Base-by-base conservation (phyloP, 805 yeast species). In the Wickerhamomyces hampshirensis region DNA sequence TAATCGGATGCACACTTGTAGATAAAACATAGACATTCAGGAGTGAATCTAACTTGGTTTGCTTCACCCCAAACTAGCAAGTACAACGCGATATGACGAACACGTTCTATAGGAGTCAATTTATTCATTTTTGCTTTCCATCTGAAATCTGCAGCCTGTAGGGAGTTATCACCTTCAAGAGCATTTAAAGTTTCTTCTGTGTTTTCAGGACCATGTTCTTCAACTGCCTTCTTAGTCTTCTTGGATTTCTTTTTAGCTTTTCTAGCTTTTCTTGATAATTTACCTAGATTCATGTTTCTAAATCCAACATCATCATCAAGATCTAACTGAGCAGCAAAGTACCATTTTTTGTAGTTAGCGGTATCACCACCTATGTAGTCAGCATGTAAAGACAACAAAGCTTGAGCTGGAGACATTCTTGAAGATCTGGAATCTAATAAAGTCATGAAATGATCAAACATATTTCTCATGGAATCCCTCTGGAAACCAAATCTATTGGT, bases 1-100 rank as follows among this genome's bases (percentile, higher is more conserved):
- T 93, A 89, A 65, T 93, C 98, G 48, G 74, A 73, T 40, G 97
- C 96, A 62, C 95, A 85, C 71, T 94, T 91, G 76, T 80, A 94
- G 56, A 93, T 80, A 74, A 84, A 93, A 75, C 96, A 86, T 45
- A 93, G 68, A 66, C 84, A 74, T 71, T 88, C 97, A 16, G 84
- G 72, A 38, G 93, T 83, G 68, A 93, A 93, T 65, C 99, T 84
- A 40, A 91, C 95, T 69, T 84, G 93, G 64, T 84, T 84, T 24
- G 93, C 89, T 67, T 84, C 94, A 69, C 94, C 94, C 94, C 94
- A 84, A 50, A 82, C 63, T 52, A 84, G 68, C 43, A 84, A 66
- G 64, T 83, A 84, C 44, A 84, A 66, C 11, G 89, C 80, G 50
- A 84, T 64, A 47, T 84, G 88, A 64, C 89, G 77, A 37, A 83